phyloP scores from a whole-genome alignment of 306 rosid genomes.

The Pueraria montana region DNA sequence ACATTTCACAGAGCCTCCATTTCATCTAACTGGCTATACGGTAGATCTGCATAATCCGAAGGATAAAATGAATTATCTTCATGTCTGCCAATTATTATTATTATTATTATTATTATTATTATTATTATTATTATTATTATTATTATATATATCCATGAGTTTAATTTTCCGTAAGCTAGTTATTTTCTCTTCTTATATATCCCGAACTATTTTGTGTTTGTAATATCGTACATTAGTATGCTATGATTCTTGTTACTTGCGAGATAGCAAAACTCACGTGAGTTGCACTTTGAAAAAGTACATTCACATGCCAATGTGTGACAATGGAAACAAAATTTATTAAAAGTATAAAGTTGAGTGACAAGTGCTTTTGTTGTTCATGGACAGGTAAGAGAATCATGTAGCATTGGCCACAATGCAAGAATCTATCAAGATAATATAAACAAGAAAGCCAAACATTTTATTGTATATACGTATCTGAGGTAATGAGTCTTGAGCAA shows the following conservation, averaged over 20 bases:
- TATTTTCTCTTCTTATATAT: neutral
- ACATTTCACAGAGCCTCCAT: slow-evolving; percentile 43
- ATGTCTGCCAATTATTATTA: slow-evolving; percentile 35
- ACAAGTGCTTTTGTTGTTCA: slow-evolving; percentile 66
- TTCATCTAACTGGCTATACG: slow-evolving; percentile 12
- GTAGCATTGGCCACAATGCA: slow-evolving; percentile 59
- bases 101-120: neutral
- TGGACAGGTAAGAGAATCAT: slow-evolving; percentile 47
- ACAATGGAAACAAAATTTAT: slow-evolving; percentile 73
- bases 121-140: neutral
- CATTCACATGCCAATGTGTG: slow-evolving; percentile 91
- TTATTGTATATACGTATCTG: neutral
- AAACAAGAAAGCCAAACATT: slow-evolving; percentile 39
- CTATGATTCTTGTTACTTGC: slow-evolving; percentile 71
- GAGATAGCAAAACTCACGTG: slow-evolving; percentile 88
- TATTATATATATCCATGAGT: neutral
- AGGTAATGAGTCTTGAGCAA: neutral
- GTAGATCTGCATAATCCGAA: neutral
- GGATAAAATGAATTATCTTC: slow-evolving; percentile 15
- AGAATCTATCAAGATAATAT: slow-evolving; percentile 57
- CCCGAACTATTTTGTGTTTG: slow-evolving; percentile 26
- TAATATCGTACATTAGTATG: slow-evolving; percentile 20
- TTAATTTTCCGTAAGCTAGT: slow-evolving; percentile 13
- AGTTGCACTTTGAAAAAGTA: slow-evolving; percentile 89
- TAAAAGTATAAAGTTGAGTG: slow-evolving; percentile 73